These are phyloP conservation scores for Hirsutella rhossiliensis DNA, from an alignment of 2,329 filamentous ascomycete genomes.

Conservation along the genomic window DNA sequence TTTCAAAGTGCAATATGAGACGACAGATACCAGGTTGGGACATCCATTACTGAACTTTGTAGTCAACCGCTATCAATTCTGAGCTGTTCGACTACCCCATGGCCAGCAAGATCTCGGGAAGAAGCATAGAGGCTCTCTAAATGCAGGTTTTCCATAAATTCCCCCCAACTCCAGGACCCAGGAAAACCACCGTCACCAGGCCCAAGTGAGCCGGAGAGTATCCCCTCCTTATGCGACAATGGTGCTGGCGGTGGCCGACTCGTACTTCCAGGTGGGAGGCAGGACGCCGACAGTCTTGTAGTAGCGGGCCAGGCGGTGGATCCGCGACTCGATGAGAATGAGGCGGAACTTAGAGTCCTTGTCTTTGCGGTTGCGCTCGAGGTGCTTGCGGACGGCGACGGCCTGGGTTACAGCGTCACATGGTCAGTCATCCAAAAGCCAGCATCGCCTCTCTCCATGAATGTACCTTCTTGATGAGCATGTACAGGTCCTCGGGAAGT, in stretches of 20 bases:
- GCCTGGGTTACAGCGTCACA: conserved; percentile 43
- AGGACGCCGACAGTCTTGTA: conserved; percentile 90
- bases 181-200: conserved; percentile 18
- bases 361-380: conserved; percentile 99
- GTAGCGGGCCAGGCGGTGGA: conserved; percentile 98
- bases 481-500: conserved; percentile 98
- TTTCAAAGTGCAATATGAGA: background rate
- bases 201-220: conserved; percentile 6
- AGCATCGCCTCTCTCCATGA: background rate
- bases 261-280: conserved; percentile 96
- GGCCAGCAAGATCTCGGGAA: conserved; percentile 21
- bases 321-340: conserved; percentile 99
- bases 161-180: conserved; percentile 32
- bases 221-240: conserved; percentile 63
- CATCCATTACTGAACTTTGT: conserved; percentile 8
- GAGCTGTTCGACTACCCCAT: conserved; percentile 17
- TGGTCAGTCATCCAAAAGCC: background rate
- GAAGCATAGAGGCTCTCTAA: conserved; percentile 30
- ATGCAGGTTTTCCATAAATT: conserved; percentile 29
- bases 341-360: conserved; percentile 99
- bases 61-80: conserved; percentile 22
- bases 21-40: conserved; percentile 8
- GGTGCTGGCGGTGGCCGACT: conserved; percentile 91
- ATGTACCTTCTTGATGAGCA: conserved; percentile 95
- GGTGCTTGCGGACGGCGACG: conserved; percentile 98